Base-by-base conservation (phyloP, 2,329 filamentous ascomycete species). In the Nemania bipapillata region DNA sequence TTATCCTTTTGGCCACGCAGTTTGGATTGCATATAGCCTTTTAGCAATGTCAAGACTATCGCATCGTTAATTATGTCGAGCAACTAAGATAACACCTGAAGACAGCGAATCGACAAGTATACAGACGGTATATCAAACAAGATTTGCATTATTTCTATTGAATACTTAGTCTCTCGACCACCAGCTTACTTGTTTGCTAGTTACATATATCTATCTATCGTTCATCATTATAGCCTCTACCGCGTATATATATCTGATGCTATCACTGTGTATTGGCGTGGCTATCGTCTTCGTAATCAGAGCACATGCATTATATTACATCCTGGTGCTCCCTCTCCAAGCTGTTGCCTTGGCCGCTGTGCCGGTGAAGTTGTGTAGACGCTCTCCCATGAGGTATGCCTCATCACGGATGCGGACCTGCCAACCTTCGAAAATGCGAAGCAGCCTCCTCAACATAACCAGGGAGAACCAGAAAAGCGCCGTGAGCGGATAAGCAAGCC, bases 351-450 rank as follows among this genome's bases (percentile, higher is more conserved):
- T 77, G 1, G 72, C 67, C 1, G 74, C 72, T 7, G 74, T 69
- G 0, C 75, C 75, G 24, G 73, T 73, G 54, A 97, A 97, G 79
- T 99, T 99, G 82, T 99, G 96, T 76, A 99, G 81, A 68, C 94
- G 84, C 82, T 99, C 95, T 1, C 96, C 96, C 77, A 98, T 96
- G 52, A 99, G 83, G 79, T 99, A 99, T 0, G 97, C 94, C 81
- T 99, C 96, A 79, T 99, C 96, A 45, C 93, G 86, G 54, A 99
- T 93, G 66, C 91, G 88, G 65, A 90, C 85, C 74, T 92, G 89
- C 94, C 95, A 98, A 22, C 88, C 83, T 54, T 87, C 86, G 59
- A 96, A 86, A 60, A 93, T 86, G 53, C 86, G 81, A 8, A 86
- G 76, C n/a, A 90, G 77, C 11, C 86, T 85, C 76, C 83, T 86